Base-by-base conservation (phyloP, 2,329 filamentous ascomycete genomes). In the Nigrospora sphaerica region DNA sequence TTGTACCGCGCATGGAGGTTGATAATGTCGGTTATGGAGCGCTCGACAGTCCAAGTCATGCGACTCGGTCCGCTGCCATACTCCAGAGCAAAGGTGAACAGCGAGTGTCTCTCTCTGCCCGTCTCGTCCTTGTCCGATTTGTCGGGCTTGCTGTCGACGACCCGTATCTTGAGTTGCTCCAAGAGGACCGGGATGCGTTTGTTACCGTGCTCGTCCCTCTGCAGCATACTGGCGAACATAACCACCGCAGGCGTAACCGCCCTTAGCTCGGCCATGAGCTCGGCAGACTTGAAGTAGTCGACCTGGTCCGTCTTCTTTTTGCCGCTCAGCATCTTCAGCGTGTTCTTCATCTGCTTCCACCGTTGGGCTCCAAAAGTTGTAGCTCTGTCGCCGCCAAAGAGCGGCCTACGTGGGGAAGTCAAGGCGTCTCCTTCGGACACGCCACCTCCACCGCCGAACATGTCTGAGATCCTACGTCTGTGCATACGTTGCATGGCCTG, bases 211-310 rank as follows among this genome's bases (percentile, higher is more conserved):
- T 98, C 93, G 57, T 98, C 93, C 47, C 93, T 80, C 68, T 97
- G 93, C 57, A 97, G 93, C 88, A 97, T 96, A 61, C 91, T 96
- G 9, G 93, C 93, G 44, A 98, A 72, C 66, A 98, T 95, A 48
- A 98, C 73, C 17, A 92, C 93, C 19, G 93, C 93, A 4, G 93
- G 93, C 1, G 91, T 89, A 45, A 90, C 93, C 38, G 93, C 95
- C 42, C 93, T 80, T 34, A 98, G 73, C 66, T 98, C 93, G 2
- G 93, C 93, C 80, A 98, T 92, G 40, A 98, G 74, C 64, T 98
- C 93, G 2, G 93, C 90, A 11, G 92, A 97, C 64, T 97, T 98
- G 60, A 87, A 85, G 61, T 93, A 90, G 63, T 98, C 93, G 50
- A 96, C 86, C 39, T 86, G 85, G 46, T 96, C 89, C 45, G 88